Percentiles rank a stretch among this genome's conserved stretches.
Conservation (phyloP, 2,329 filamentous ascomycete species). For the Balansia obtecta region DNA sequence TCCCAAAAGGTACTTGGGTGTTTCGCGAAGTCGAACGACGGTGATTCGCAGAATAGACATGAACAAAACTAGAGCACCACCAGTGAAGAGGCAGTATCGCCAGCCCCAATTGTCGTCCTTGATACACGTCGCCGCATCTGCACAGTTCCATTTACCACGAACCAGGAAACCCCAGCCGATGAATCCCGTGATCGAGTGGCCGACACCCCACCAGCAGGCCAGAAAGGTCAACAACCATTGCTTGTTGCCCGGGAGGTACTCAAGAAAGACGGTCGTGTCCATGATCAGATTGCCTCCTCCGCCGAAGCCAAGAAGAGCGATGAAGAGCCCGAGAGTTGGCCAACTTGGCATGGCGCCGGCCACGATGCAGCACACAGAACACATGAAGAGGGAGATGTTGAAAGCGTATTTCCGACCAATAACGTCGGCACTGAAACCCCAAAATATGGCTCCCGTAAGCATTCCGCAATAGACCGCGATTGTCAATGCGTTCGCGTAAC, state of each 20-base stretch:
- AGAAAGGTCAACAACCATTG: slow-evolving; percentile 35
- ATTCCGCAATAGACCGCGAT: slow-evolving; percentile 48
- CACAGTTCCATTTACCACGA: slow-evolving; percentile 34
- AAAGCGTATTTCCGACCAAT: slow-evolving; percentile 58
- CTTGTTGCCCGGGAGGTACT: slow-evolving; percentile 34
- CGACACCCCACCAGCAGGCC: slow-evolving; percentile 38
- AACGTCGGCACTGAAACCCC: slow-evolving; percentile 55
- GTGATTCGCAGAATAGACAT: slow-evolving; percentile 33
- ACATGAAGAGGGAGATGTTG: slow-evolving; percentile 53
- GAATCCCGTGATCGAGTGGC: slow-evolving; percentile 33
- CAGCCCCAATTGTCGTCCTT: slow-evolving; percentile 35
- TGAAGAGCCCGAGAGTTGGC: slow-evolving; percentile 50
- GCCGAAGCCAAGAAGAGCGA: slow-evolving; percentile 51
- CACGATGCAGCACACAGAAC: slow-evolving; percentile 42
- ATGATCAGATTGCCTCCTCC: slow-evolving; percentile 38
- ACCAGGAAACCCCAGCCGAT: slow-evolving; percentile 34
- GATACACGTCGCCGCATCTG: slow-evolving; percentile 30
- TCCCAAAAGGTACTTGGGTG: slow-evolving; percentile 35
- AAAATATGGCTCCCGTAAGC: slow-evolving; percentile 49
- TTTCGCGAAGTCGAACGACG: slow-evolving; percentile 33
- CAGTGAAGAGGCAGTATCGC: slow-evolving; percentile 33
- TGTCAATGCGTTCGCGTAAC: slow-evolving; percentile 44
- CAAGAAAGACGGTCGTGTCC: slow-evolving; percentile 39
- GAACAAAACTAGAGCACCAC: slow-evolving; percentile 30
- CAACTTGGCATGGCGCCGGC: slow-evolving; percentile 57